Evolutionary conservation across 768 basidiomycete species (phyloP).

Genomic region (Pleurotus platypus): DNA sequence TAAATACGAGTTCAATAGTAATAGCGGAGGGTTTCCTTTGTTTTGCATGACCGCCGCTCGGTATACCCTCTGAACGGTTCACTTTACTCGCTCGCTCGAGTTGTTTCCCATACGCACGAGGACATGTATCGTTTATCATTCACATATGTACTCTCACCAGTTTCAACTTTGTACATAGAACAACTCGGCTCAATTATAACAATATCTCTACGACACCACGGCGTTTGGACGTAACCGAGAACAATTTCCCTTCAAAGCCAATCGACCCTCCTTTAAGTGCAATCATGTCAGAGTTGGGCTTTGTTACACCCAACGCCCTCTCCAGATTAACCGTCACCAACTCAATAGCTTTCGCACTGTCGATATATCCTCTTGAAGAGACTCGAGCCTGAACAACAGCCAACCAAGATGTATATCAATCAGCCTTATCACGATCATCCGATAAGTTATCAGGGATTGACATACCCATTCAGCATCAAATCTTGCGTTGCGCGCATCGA

Average conservation of each 20-base stretch:
- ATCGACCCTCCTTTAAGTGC: conserved; percentile 34
- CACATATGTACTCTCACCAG: not conserved
- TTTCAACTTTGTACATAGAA: too few relatives aligned
- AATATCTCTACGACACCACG: conserved; percentile 29
- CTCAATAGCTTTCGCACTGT: conserved; percentile 31
- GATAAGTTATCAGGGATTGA: conserved; percentile 2
- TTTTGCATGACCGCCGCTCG: conserved; percentile 4
- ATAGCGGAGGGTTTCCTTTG: not conserved
- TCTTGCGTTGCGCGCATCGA: conserved; percentile 62
- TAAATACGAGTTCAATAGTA: conserved; percentile 4
- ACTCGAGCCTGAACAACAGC: conserved; percentile 17
- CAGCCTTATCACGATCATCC: not conserved
- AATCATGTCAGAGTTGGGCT: conserved; percentile 31
- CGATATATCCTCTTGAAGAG: conserved; percentile 35
- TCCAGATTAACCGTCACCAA: conserved; percentile 42
- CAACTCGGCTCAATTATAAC: conserved; percentile 15
- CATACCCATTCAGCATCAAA: conserved; percentile 62
- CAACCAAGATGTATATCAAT: not conserved
- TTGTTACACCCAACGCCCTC: conserved; percentile 29
- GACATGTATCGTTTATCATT: not conserved
- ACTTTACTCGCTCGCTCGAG: not conserved
- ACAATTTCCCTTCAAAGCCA: conserved; percentile 41
- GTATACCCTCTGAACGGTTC: not conserved
- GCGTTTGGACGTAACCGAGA: conserved; percentile 34
- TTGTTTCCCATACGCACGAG: not conserved